Evolutionary conservation across 148 eudicot species (phyloP).

Genomic region (Persicaria maculosa): DNA sequence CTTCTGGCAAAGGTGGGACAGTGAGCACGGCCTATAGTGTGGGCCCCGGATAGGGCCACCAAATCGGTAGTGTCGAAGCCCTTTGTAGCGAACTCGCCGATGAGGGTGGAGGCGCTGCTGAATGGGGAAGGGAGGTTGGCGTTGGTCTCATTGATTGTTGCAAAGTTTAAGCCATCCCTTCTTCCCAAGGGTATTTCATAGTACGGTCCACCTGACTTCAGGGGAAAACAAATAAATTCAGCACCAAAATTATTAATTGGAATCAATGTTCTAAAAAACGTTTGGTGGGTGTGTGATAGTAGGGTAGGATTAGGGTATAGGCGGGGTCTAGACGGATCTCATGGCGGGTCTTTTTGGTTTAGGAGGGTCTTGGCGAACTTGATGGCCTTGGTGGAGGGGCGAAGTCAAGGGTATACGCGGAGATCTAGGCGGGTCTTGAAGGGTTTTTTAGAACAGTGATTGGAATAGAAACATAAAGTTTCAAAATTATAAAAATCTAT

Average conservation of each 20-base stretch:
- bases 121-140: constrained; percentile 30
- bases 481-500: no score
- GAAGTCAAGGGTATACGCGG: no score
- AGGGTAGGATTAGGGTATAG: no score
- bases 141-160: constrained; percentile 15
- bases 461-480: no score
- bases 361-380: no score
- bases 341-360: no score
- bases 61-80: constrained; percentile 23
- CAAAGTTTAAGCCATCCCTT: constrained; percentile 27
- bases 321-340: no score
- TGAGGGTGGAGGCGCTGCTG: constrained; percentile 22
- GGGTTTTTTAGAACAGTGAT: no score
- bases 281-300: no score
- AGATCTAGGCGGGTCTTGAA: no score
- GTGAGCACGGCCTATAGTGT: constrained; percentile 34
- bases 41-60: constrained; percentile 43
- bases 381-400: no score
- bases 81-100: constrained; percentile 16
- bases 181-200: constrained; percentile 34
- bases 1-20: constrained; percentile 23
- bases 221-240: background rate
- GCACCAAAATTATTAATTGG: no score
- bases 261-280: background rate
- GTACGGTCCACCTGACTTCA: constrained; percentile 33